Percentiles rank a stretch among this genome's conserved stretches.
These are phyloP conservation scores for Chlamydomonas reinhardtii DNA, from an alignment of 163 green algal genomes.

Conservation along the genomic window DNA sequence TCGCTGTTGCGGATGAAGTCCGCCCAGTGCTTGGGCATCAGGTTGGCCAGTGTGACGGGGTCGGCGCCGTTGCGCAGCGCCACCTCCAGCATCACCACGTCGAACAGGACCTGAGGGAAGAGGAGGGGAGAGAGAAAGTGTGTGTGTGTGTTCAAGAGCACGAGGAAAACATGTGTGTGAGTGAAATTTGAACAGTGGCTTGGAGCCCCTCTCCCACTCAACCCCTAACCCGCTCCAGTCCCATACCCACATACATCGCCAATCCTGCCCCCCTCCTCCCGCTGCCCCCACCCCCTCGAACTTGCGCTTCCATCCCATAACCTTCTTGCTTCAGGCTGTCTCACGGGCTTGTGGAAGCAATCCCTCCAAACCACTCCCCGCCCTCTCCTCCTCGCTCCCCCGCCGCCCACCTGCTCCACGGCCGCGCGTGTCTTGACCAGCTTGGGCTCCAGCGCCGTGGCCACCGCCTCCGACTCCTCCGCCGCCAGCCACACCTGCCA, in stretches of 20 bases:
- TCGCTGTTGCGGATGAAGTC: conserved; percentile 81
- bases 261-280: too few species aligned
- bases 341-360: too few species aligned
- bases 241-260: too few species aligned
- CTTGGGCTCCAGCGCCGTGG: conserved; percentile 81
- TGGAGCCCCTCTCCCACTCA: too few species aligned
- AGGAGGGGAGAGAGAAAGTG: too few species aligned
- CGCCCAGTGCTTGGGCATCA: conserved; percentile 87
- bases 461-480: conserved; percentile 73
- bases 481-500: conserved; percentile 72
- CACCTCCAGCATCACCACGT: conserved; percentile 61
- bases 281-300: too few species aligned
- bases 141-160: too few species aligned
- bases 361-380: too few species aligned
- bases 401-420: conserved; percentile 62
- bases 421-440: conserved; percentile 76
- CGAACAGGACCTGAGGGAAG: conserved; percentile 50
- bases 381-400: too few species aligned
- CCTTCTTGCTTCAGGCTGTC: not conserved
- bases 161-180: not conserved
- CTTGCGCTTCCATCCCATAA: too few species aligned
- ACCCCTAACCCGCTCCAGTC: too few species aligned
- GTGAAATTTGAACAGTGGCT: too few species aligned
- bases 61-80: conserved; percentile 70
- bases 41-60: conserved; percentile 81